These are phyloP conservation scores for Isatis tinctoria DNA, from an alignment of 345 rosid species.

Conservation along the genomic window DNA sequence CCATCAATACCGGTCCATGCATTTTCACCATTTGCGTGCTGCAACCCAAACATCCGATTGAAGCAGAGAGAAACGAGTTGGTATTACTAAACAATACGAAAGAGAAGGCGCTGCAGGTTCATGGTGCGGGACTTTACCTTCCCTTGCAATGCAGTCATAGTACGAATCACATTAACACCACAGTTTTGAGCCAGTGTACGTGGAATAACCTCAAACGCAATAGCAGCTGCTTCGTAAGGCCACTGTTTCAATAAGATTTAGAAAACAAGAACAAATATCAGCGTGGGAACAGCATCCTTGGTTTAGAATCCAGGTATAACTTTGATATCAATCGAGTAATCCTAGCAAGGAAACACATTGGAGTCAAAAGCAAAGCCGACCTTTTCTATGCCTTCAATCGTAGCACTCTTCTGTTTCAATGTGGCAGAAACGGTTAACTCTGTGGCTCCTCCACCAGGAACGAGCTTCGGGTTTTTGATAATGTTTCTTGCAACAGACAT, in stretches of 20 bases:
- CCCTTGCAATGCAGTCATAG: constrained; percentile 52
- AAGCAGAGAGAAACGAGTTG: neutral
- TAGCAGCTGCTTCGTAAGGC: constrained; percentile 98
- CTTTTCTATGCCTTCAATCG: constrained; percentile 91
- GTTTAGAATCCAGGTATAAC: neutral
- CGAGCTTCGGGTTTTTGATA: constrained; percentile 86
- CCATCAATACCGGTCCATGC: constrained; percentile 94
- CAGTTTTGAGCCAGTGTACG: constrained; percentile 42
- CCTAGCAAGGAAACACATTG: neutral
- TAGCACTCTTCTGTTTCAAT: constrained; percentile 86
- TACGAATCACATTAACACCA: constrained; percentile 29
- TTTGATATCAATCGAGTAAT: neutral
- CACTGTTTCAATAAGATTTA: constrained; percentile 47
- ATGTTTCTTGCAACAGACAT: constrained; percentile 96
- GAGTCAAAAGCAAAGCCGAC: constrained; percentile 24
- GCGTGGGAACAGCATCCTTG: neutral
- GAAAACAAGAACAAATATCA: neutral
- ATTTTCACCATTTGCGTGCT: constrained; percentile 94
- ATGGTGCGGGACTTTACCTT: constrained; percentile 45
- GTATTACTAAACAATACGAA: neutral
- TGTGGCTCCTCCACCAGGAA: constrained; percentile 96
- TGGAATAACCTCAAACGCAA: constrained; percentile 78
- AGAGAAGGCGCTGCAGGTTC: neutral
- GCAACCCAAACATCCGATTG: neutral
- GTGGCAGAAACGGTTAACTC: constrained; percentile 91